Evolutionary conservation across 2,329 filamentous ascomycete species (phyloP), one percentile per base, ranked within the genome.

Genomic region (Diaporthe citrichinensis): DNA sequence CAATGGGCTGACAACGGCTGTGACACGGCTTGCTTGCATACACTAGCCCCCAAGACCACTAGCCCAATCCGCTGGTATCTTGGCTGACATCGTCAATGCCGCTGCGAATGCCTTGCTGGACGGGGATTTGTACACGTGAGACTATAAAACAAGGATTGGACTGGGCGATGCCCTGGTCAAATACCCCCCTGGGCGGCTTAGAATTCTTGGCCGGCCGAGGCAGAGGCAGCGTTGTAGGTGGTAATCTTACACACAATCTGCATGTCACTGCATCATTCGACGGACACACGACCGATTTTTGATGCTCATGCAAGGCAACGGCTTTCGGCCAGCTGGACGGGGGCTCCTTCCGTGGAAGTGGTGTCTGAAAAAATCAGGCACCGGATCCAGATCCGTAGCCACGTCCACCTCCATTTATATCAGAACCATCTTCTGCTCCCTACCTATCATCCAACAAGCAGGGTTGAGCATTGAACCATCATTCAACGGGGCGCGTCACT

Each of bases 41-140:
- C 23, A 53, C 62, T 68, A 68, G 31, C 44, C 44, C 62, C n/a
- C 3, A 51, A 36, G 17, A 12, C 28, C 5, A 10, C 46, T 68
- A 53, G 62, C 44, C 23, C 7, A 51, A 4, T 12, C 31, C 46
- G 62, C 34, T 53, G 62, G 46, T 23, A 39, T 46, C 62, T 68
- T 68, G 62, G 62, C 62, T 68, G 62, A 68, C 62, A 68, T 68
- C 62, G 62, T 53, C 31, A 36, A 15, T 20, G 28, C 62, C 15
- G 59, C 39, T 34, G 31, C 28, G 20, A 36, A 31, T 51, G 62
- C 62, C 44, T 67, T 25, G 59, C 44, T 36, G 20, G 20, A 51
- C 10, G 51, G 9, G 41, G 23, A 51, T 36, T 67, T 51, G 20
- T 67, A 67, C 44, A 67, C 44, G 44, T 67, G 62, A 67, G 62